These are phyloP conservation scores for Penicillium hordei DNA, from an alignment of 2,329 filamentous ascomycete species.

Conservation along the genomic window DNA sequence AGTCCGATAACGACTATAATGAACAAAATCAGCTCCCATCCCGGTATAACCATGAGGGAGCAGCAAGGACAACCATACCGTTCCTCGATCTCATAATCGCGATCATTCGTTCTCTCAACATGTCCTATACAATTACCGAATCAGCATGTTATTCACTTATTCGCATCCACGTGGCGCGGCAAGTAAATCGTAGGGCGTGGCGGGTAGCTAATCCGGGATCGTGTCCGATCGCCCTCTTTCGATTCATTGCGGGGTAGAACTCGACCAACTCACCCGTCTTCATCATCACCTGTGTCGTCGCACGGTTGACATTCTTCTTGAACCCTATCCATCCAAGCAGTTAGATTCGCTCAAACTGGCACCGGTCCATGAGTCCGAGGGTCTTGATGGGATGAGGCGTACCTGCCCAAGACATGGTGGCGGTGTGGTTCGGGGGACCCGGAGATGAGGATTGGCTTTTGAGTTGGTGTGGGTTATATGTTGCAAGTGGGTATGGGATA, in stretches of 20 bases:
- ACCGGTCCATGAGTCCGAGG: constrained; percentile 2
- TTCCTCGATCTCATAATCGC: constrained; percentile 97
- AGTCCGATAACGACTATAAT: constrained; percentile 81
- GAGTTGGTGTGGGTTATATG: not conserved
- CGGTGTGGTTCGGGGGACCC: constrained; percentile 16
- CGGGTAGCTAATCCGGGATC: not conserved
- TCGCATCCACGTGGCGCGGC: not conserved
- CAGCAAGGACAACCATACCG: constrained; percentile 52
- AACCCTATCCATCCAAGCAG: constrained; percentile 59
- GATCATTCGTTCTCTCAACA: constrained; percentile 97
- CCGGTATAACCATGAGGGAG: not conserved
- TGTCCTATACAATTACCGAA: constrained; percentile 59
- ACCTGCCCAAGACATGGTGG: constrained; percentile 72
- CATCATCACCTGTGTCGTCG: constrained; percentile 99
- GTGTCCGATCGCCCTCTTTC: constrained; percentile 3
- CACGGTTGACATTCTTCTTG: constrained; percentile 97
- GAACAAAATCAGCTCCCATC: constrained; percentile 21
- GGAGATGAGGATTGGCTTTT: not conserved
- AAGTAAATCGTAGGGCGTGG: not conserved
- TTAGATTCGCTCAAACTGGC: not conserved
- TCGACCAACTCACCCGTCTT: constrained; percentile 69
- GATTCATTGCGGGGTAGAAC: constrained; percentile 21
- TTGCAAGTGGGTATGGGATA: not conserved
- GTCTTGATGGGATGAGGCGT: constrained; percentile 11
- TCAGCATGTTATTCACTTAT: not conserved